Evolutionary conservation across 1,284 basidiomycete genomes (phyloP), one percentile per base, ranked within the genome.

Genomic region (Malassezia nana): DNA sequence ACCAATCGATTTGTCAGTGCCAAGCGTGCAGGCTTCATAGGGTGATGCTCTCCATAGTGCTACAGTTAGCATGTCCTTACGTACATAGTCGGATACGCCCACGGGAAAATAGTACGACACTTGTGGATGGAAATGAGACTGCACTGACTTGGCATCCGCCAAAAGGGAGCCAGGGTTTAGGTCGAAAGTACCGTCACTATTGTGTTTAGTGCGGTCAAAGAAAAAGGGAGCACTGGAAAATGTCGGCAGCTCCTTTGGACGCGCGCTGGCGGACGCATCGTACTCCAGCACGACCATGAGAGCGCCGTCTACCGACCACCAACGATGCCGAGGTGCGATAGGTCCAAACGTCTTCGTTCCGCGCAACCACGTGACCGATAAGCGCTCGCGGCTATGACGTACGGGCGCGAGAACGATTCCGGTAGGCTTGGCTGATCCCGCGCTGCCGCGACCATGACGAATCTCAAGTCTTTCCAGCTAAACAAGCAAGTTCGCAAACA

Each of bases 61-160:
- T 59, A 60, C 33, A 9, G 49, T 18, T n/a, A 56, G 33, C 18
- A 5, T 8, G 6, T 20, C 3, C 31, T 5, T 20, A 46, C 48
- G 15, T 44, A 55, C 57, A 75, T 90, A 89, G 65, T 89, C 85
- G 1, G 94, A 94, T 3, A 96, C 88, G 50, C 86, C 87, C 74
- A 87, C 85, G 0, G 92, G 88, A 67, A 86, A 90, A 77, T 94
- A 98, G 76, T 96, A 98, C 12, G 89, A 89, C 9, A 98, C 92
- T 60, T 85, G 82, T 0, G 87, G 57, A 25, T 66, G 64, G 0
- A 69, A 69, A 45, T 75, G 73, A 1, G 73, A 63, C 54, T 72
- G 53, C 6, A 46, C 46, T 28, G 40, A 30, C 35, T 39, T 55
- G 9, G 54, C 54, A 26, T 56, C 54, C 1, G 48, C 50, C 12